Evolutionary conservation across 129 eudicot genomes (phyloP).

Genomic region (Tagetes erecta): DNA sequence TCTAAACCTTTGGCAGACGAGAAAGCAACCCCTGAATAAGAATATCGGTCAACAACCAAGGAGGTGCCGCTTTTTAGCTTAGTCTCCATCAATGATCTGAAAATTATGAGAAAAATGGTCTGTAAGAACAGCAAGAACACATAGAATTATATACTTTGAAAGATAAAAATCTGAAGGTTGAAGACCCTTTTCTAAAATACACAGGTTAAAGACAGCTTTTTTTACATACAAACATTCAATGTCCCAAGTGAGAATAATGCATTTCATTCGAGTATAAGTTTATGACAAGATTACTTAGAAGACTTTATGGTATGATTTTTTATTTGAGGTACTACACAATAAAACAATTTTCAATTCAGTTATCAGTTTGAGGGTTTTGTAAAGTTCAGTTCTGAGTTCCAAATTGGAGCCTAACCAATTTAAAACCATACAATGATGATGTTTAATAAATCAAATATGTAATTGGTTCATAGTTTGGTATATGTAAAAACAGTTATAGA

Average conservation of each 20-base stretch:
- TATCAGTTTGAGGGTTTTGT: neutral
- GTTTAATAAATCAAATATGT: neutral
- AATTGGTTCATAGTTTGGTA: neutral
- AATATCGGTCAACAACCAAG: constrained; percentile 88
- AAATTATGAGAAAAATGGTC: neutral
- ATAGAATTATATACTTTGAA: neutral
- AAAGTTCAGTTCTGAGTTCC: neutral
- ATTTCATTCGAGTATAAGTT: neutral
- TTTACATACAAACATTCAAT: neutral
- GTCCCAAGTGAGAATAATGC: neutral
- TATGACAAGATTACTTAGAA: neutral
- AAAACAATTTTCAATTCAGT: neutral
- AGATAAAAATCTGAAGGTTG: neutral
- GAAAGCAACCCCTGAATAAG: constrained; percentile 93
- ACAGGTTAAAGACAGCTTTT: neutral
- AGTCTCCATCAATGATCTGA: constrained; percentile 82
- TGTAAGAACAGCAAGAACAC: neutral
- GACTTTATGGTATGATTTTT: neutral
- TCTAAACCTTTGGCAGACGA: constrained; percentile 95
- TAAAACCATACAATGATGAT: neutral
- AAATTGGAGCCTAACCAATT: neutral
- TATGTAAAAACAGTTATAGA: neutral
- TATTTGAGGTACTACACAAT: neutral
- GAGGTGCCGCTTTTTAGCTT: constrained; percentile 79
- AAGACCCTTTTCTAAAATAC: no score